Conservation (phyloP, 495 filamentous ascomycete species). For the Penicillium cosmopolitanum region DNA sequence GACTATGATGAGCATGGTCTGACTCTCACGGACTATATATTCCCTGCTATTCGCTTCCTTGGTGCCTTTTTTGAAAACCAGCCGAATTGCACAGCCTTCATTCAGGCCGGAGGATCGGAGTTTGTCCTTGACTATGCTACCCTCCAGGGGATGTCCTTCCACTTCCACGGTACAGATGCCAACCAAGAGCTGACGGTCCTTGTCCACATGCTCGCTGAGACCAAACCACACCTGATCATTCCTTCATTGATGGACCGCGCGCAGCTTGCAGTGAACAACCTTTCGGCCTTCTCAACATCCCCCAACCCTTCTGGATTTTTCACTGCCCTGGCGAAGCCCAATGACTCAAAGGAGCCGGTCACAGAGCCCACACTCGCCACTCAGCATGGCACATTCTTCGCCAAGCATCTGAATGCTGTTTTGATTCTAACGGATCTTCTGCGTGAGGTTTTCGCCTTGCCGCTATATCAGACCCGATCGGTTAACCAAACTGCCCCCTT, state of each 20-base stretch:
- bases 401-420: slow-evolving; percentile 74
- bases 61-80: slow-evolving; percentile 76
- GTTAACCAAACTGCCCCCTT: slow-evolving; percentile 58
- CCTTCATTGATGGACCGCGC: slow-evolving; percentile 77
- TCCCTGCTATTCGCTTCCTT: slow-evolving; percentile 75
- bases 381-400: slow-evolving; percentile 68
- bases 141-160: slow-evolving; percentile 73
- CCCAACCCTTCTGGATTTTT: slow-evolving; percentile 64
- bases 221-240: slow-evolving; percentile 78
- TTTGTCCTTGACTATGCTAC: slow-evolving; percentile 82
- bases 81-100: slow-evolving; percentile 72
- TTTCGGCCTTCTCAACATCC: slow-evolving; percentile 65
- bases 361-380: slow-evolving; percentile 31
- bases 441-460: slow-evolving; percentile 69
- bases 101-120: slow-evolving; percentile 79
- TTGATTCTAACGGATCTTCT: slow-evolving; percentile 75
- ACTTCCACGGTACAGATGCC: slow-evolving; percentile 69
- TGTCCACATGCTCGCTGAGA: slow-evolving; percentile 80
- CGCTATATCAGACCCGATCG: slow-evolving; percentile 63
- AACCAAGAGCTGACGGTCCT: slow-evolving; percentile 69
- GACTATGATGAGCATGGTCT: slow-evolving; percentile 53
- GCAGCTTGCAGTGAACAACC: slow-evolving; percentile 65
- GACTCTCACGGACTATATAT: slow-evolving; percentile 68
- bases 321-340: slow-evolving; percentile 55
- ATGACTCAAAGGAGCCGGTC: slow-evolving; percentile 28